These are phyloP conservation scores for Wickerhamiella azymoides DNA, from an alignment of 805 yeast genomes.

Conservation along the genomic window DNA sequence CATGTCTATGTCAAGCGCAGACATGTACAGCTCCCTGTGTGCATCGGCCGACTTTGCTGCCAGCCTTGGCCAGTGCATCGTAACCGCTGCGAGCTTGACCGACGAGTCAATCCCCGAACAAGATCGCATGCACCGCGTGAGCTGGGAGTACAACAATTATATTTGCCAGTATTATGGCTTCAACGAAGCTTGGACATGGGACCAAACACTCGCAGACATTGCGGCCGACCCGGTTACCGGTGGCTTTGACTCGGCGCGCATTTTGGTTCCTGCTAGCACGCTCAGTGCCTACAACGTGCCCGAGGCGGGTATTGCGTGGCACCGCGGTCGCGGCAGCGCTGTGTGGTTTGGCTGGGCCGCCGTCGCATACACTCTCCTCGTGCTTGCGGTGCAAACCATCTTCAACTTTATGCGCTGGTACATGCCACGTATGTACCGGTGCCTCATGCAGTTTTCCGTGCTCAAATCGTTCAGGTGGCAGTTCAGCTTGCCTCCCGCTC, in stretches of 20 bases:
- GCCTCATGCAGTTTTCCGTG: background rate
- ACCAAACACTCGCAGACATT: background rate
- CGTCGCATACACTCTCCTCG: slow-evolving; percentile 7
- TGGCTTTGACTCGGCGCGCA: background rate
- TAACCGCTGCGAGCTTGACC: background rate
- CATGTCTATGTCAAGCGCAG: background rate
- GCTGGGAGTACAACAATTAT: slow-evolving; percentile 5
- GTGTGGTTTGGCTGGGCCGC: slow-evolving; percentile 7
- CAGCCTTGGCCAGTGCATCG: background rate
- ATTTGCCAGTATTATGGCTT: background rate
- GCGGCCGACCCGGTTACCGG: background rate
- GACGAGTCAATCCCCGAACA: background rate
- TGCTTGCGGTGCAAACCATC: slow-evolving; percentile 6
- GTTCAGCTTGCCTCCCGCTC: slow-evolving; percentile 6
- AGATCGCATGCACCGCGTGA: background rate
- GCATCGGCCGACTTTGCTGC: background rate
- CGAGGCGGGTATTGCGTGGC: background rate
- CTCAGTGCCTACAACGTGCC: background rate
- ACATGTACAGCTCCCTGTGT: background rate
- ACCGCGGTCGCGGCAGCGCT: slow-evolving; percentile 1
- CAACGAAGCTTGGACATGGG: background rate
- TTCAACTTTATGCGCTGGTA: slow-evolving; percentile 9
- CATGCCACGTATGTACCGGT: background rate
- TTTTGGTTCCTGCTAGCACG: background rate
- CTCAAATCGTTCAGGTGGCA: slow-evolving; percentile 2